These are phyloP conservation scores for Cryptosporidium canis DNA, from an alignment of 169 alveolate species.

Conservation along the genomic window DNA sequence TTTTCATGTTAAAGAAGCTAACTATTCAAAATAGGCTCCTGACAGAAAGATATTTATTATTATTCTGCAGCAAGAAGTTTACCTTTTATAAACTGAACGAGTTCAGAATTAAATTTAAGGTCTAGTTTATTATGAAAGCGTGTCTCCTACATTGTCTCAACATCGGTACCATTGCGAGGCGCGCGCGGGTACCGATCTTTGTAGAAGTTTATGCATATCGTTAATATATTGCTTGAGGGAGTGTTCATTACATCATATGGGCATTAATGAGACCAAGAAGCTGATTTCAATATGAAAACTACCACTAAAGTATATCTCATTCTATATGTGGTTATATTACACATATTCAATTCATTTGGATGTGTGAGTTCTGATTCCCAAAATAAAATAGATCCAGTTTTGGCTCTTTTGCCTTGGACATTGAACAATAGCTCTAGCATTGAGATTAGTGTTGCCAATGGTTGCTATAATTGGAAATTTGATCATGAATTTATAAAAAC, in stretches of 20 bases:
- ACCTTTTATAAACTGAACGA: neutral
- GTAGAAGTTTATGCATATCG: neutral
- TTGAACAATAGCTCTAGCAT: constrained; percentile 21
- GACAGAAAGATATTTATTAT: too few relatives aligned
- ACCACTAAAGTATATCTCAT: neutral
- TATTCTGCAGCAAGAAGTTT: too few relatives aligned
- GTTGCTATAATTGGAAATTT: constrained; percentile 45
- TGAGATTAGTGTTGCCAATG: constrained; percentile 22
- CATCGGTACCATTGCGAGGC: neutral
- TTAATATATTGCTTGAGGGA: neutral
- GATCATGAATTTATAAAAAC: constrained; percentile 20
- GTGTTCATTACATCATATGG: neutral
- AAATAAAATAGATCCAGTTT: constrained; percentile 42
- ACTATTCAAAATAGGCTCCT: neutral
- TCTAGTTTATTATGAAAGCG: constrained; percentile 4
- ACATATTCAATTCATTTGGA: neutral
- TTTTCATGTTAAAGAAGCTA: constrained; percentile 1
- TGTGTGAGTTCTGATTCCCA: constrained; percentile 51
- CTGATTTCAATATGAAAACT: neutral
- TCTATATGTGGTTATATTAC: neutral
- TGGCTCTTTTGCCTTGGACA: constrained; percentile 67
- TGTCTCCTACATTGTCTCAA: constrained; percentile 68
- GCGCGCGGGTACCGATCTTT: neutral
- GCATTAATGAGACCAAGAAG: neutral
- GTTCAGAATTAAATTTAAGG: neutral